Conservation (phyloP, 2,329 filamentous ascomycete genomes). For the Trichoderma sp. region DNA sequence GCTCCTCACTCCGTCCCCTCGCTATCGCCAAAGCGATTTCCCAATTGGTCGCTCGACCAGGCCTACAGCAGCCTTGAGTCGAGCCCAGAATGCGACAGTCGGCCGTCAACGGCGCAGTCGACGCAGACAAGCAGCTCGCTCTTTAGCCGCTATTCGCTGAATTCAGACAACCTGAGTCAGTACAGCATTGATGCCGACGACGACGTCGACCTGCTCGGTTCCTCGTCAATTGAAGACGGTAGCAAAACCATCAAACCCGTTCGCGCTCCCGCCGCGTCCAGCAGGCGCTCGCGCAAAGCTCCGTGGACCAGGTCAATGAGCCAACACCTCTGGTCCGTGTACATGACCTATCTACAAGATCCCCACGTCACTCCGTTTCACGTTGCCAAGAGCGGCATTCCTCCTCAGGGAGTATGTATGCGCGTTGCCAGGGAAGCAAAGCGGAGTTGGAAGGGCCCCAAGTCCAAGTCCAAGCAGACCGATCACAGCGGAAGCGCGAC, state of each 20-base stretch:
- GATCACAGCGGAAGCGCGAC: slow-evolving; percentile 53
- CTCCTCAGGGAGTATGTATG: slow-evolving; percentile 61
- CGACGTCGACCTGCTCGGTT: slow-evolving; percentile 25
- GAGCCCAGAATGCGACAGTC: slow-evolving; percentile 57
- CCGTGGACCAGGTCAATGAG: slow-evolving; percentile 65
- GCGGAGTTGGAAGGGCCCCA: slow-evolving; percentile 64
- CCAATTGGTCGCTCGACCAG: slow-evolving; percentile 59
- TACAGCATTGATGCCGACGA: slow-evolving; percentile 48
- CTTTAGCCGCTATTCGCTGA: slow-evolving; percentile 54
- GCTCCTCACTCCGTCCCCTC: slow-evolving; percentile 46
- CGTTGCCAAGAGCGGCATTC: slow-evolving; percentile 60
- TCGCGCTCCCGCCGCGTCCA: background rate
- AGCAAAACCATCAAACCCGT: slow-evolving; percentile 31
- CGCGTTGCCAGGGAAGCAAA: slow-evolving; percentile 65
- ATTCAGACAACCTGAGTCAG: slow-evolving; percentile 53
- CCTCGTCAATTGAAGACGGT: slow-evolving; percentile 31
- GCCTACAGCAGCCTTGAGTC: slow-evolving; percentile 56
- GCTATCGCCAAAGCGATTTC: slow-evolving; percentile 47
- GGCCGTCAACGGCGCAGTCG: slow-evolving; percentile 58
- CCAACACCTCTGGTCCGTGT: slow-evolving; percentile 64
- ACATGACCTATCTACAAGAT: slow-evolving; percentile 62
- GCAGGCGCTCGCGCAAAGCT: slow-evolving; percentile 41
- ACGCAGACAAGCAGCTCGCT: slow-evolving; percentile 57
- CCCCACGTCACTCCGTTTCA: slow-evolving; percentile 65
- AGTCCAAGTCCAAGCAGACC: slow-evolving; percentile 43